phyloP scores from a whole-genome alignment of 2,329 filamentous ascomycete genomes.

The Ceratocystis diversiconidia region DNA sequence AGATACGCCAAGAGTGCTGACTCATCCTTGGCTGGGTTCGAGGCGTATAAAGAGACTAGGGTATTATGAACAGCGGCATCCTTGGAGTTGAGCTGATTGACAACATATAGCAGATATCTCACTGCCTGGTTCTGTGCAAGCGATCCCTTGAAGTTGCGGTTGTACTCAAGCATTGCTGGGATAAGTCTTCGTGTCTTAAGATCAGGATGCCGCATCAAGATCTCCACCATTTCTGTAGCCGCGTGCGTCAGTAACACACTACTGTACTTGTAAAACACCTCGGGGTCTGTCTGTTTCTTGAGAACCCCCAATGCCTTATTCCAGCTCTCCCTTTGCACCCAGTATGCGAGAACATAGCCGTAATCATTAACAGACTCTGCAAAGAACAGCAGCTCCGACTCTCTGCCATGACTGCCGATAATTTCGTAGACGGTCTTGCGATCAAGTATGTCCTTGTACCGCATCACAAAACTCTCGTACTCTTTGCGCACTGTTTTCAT shows the following conservation, averaged over 20 bases:
- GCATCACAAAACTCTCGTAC: constrained; percentile 75
- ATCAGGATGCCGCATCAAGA: constrained; percentile 80
- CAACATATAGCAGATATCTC: constrained; percentile 82
- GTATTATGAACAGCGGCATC: constrained; percentile 92
- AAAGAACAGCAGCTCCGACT: constrained; percentile 84
- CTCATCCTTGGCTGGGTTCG: constrained; percentile 70
- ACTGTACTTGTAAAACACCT: constrained; percentile 93
- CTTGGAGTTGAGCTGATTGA: constrained; percentile 68
- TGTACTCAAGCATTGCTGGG: constrained; percentile 86
- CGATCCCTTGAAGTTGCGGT: constrained; percentile 56
- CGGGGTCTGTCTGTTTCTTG: constrained; percentile 81
- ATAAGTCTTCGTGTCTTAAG: constrained; percentile 79
- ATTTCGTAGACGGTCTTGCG: constrained; percentile 88
- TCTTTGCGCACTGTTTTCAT: constrained; percentile 58
- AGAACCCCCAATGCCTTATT: constrained; percentile 70
- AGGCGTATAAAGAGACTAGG: constrained; percentile 87
- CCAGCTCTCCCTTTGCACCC: constrained; percentile 94
- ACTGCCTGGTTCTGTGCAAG: constrained; percentile 76
- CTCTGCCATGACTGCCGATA: constrained; percentile 85
- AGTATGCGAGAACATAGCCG: constrained; percentile 90
- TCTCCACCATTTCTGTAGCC: constrained; percentile 76
- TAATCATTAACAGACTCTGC: constrained; percentile 81
- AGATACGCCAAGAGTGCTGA: constrained; percentile 76
- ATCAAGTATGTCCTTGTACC: constrained; percentile 77
- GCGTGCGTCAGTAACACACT: constrained; percentile 90